Conservation (phyloP, 495 filamentous ascomycete genomes). For the Neurospora cerealis region DNA sequence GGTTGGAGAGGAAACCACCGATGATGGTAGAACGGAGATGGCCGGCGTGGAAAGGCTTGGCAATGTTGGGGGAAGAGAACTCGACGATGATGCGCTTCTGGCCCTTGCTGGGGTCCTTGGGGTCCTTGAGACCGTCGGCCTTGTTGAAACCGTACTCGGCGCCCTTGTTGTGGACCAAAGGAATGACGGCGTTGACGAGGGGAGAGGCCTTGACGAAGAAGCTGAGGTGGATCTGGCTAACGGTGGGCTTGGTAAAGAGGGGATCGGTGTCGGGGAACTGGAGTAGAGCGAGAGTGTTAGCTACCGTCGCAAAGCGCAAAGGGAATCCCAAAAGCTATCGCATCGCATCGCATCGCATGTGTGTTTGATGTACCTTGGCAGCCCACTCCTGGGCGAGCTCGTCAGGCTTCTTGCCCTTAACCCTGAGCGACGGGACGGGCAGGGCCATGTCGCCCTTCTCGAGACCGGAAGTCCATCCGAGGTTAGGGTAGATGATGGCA, state of each 20-base stretch:
- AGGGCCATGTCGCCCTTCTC: slow-evolving; percentile 86
- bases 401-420: slow-evolving; percentile 73
- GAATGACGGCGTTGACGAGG: slow-evolving; percentile 51
- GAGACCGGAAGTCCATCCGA: slow-evolving; percentile 73
- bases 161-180: slow-evolving; percentile 52
- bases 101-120: slow-evolving; percentile 57
- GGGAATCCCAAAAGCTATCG: neutral
- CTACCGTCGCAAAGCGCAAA: neutral
- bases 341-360: neutral
- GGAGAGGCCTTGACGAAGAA: slow-evolving; percentile 67
- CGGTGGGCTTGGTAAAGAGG: slow-evolving; percentile 57
- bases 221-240: slow-evolving; percentile 56
- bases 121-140: slow-evolving; percentile 56
- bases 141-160: slow-evolving; percentile 55
- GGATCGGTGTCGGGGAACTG: slow-evolving; percentile 66
- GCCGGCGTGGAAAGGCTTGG: slow-evolving; percentile 59
- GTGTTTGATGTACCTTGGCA: slow-evolving; percentile 39
- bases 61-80: slow-evolving; percentile 54
- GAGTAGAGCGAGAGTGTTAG: neutral
- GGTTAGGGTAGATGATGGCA: slow-evolving; percentile 62
- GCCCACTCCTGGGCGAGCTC: slow-evolving; percentile 63
- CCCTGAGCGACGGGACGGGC: slow-evolving; percentile 65
- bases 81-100: slow-evolving; percentile 56
- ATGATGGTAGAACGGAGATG: slow-evolving; percentile 60
- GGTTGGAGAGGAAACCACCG: slow-evolving; percentile 52